Conservation (phyloP, 108 stramenopile genomes). For the Seminavis robusta region DNA sequence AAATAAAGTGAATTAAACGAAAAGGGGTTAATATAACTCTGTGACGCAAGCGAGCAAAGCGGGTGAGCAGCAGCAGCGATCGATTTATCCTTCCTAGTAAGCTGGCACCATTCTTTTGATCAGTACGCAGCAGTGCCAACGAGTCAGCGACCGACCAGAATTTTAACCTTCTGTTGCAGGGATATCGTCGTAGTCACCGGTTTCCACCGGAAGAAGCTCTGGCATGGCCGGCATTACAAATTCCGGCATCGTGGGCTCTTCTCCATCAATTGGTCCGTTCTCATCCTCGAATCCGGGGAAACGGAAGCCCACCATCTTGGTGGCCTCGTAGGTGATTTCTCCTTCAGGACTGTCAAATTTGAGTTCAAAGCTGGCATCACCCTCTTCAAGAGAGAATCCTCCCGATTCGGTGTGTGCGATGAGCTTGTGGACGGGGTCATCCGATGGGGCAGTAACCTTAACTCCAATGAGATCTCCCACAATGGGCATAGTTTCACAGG, state of each 20-base stretch:
- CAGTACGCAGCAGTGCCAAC: no score
- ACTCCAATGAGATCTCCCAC: constrained; percentile 36
- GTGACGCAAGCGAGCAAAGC: no score
- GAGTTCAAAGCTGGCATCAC: constrained; percentile 38
- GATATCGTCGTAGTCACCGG: constrained; percentile 5
- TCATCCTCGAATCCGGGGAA: constrained; percentile 57
- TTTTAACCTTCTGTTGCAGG: no score
- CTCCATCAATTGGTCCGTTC: constrained; percentile 14
- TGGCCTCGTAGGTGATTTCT: constrained; percentile 39
- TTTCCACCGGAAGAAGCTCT: constrained; percentile 15
- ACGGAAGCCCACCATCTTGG: constrained; percentile 33
- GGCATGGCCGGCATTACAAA: constrained; percentile 7
- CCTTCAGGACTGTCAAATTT: constrained; percentile 50
- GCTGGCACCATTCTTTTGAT: no score
- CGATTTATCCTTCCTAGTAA: no score
- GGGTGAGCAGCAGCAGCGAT: no score
- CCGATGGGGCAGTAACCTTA: constrained; percentile 34
- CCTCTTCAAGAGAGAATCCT: constrained; percentile 35
- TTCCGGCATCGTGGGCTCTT: no score
- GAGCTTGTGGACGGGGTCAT: constrained; percentile 42
- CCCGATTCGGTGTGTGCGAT: constrained; percentile 15
- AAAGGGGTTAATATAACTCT: no score
- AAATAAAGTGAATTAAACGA: no score
- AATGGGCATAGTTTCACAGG: constrained; percentile 38
- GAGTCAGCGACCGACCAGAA: no score